These are phyloP conservation scores for Rickenella mellea DNA, from an alignment of 768 basidiomycete species.

Conservation along the genomic window DNA sequence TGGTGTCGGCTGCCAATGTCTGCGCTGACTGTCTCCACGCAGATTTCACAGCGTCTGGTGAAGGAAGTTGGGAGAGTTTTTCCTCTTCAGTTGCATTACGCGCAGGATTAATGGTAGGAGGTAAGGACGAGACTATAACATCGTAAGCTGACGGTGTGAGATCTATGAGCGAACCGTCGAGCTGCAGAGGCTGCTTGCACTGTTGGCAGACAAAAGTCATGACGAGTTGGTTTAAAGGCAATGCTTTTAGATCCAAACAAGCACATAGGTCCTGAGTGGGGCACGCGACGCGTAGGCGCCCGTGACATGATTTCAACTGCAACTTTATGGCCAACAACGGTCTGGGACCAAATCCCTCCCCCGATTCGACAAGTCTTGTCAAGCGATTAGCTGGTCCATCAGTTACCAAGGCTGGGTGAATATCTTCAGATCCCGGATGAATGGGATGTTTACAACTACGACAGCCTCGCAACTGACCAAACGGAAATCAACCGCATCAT, in stretches of 20 bases:
- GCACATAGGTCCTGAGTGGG: background rate
- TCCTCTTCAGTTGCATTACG: conserved; percentile 30
- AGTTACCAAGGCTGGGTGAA: conserved; percentile 78
- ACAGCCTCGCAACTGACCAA: conserved; percentile 65
- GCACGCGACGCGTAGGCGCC: too few species aligned
- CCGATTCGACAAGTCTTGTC: conserved; percentile 60
- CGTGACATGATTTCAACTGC: too few species aligned
- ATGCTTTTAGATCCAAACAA: background rate
- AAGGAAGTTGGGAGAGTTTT: conserved; percentile 37
- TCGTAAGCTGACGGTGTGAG: conserved; percentile 83
- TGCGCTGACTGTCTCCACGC: conserved; percentile 49
- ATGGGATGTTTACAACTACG: background rate
- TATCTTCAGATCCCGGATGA: background rate
- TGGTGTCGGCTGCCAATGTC: conserved; percentile 27
- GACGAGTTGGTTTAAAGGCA: background rate
- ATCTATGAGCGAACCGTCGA: conserved; percentile 87
- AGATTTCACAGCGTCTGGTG: conserved; percentile 42
- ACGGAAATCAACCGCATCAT: conserved; percentile 83
- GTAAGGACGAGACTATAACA: conserved; percentile 62
- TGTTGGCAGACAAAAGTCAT: conserved; percentile 69
- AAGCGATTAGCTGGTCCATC: conserved; percentile 82
- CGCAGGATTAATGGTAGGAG: conserved; percentile 25
- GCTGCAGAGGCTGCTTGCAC: conserved; percentile 85
- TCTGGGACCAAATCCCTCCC: conserved; percentile 39
- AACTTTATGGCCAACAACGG: too few species aligned